phyloP scores from a whole-genome alignment of 352 stramenopile genomes.

The Pythium chondricola region DNA sequence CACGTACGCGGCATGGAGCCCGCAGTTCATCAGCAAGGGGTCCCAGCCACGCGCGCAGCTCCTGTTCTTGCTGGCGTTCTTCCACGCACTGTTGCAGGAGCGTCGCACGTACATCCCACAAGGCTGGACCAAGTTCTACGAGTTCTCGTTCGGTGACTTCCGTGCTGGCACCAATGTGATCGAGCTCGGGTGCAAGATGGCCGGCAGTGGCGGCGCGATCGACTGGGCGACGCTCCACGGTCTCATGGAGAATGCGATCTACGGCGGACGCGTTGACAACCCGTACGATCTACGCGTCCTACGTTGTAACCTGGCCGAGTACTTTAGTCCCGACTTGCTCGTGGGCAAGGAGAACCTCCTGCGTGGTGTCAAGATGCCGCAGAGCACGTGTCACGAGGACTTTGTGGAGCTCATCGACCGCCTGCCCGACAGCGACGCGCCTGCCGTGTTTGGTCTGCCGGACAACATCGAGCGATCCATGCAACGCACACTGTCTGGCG shows the following conservation, averaged over 20 bases:
- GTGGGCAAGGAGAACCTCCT: constrained; percentile 51
- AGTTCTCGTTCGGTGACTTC: constrained; percentile 93
- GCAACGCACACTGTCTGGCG: constrained; percentile 80
- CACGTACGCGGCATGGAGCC: constrained; percentile 85
- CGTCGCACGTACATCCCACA: constrained; percentile 92
- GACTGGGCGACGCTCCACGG: constrained; percentile 91
- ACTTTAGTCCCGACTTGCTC: constrained; percentile 82
- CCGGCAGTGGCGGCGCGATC: constrained; percentile 29
- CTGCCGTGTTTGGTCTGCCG: constrained; percentile 87
- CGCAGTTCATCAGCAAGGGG: constrained; percentile 59
- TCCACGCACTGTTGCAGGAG: constrained; percentile 86
- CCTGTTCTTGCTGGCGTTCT: constrained; percentile 87
- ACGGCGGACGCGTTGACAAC: constrained; percentile 93
- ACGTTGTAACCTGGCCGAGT: constrained; percentile 77
- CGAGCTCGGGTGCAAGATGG: constrained; percentile 53
- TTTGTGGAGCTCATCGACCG: constrained; percentile 68
- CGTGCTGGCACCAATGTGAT: constrained; percentile 90
- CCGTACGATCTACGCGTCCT: constrained; percentile 90
- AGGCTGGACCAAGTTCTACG: constrained; percentile 96
- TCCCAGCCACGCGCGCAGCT: constrained; percentile 46
- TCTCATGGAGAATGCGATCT: constrained; percentile 95
- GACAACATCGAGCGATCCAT: constrained; percentile 94
- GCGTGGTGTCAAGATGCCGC: constrained; percentile 67
- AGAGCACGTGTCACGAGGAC: constrained; percentile 54
- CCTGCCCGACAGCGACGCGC: constrained; percentile 65